Evolutionary conservation across 2,329 filamentous ascomycete genomes (phyloP), one percentile per base, ranked within the genome.

Genomic region (Colletotrichum zoysiae): DNA sequence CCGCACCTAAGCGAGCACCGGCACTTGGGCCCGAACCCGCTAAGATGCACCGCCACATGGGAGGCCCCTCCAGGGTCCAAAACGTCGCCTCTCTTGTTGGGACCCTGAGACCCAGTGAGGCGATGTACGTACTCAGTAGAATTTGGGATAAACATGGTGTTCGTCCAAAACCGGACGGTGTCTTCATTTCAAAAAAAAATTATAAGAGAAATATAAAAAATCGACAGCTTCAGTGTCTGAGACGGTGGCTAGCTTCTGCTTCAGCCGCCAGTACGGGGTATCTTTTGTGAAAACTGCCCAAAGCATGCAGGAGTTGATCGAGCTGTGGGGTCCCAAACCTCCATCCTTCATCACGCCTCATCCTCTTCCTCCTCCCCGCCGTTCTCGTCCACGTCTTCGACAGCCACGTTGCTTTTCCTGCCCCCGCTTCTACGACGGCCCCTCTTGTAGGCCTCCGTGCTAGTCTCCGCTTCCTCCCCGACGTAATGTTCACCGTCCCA

Each of bases 381-480:
- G 0, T 76, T 75, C 4, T 75, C 76, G 3, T 71, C 68, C 26
- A 74, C 72, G 20, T 69, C 74, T 7, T 75, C 78, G n/a, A 76
- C 77, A 8, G 75, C 76, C 3, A 73, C 26, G 67, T 80, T 80
- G 67, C 80, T 84, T 60, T 78, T 77, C 65, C 81, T 76, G 4
- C 78, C 74, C 1, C 79, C 78, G 62, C 79, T 81, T 38, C 81
- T 79, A 57, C 82, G 82, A 50, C 81, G 78, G 2, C 84, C 84
- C 59, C 81, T 80, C 74, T 85, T 83, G 69, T 85, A 88, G 8
- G 85, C 83, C 46, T 86, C 83, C 9, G 87, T 87, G 73, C 83
- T 83, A 2, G 88, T 90, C 40, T 90, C 84, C 0, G 89, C 88
- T 67, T 83, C 82, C 79, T 90, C 87, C 2, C 89, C 89, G 1